Evolutionary conservation across 2,329 filamentous ascomycete species (phyloP), one percentile per base, ranked within the genome.

Genomic region (Calonectria hawksworthii): DNA sequence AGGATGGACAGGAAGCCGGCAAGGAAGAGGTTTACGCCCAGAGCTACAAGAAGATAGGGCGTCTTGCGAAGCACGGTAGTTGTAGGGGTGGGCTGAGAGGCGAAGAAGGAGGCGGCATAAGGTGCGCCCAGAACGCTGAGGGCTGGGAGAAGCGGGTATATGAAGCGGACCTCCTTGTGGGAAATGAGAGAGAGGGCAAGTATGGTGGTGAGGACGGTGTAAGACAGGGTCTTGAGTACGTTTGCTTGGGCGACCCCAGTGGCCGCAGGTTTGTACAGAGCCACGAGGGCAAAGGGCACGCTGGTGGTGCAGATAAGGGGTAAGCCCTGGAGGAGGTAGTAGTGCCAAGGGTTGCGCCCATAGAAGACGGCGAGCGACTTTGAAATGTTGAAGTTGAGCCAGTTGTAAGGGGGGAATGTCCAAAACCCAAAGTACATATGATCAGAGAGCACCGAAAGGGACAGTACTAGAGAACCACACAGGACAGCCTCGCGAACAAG

Each of bases 81-180:
- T 41, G 79, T 74, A 38, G 80, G 75, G 69, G 80, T 72, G 23
- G 82, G 73, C 23, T 76, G 70, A 21, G 84, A 81, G 32, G 86
- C 87, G 83, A 96, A 95, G 86, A 95, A 96, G 11, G 87, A 84
- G 3, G 91, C 87, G 21, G 95, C 85, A 3, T 92, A 89, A 0
- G 92, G 90, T 0, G 95, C 95, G 1, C 94, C 92, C 50, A 99
- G 88, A 76, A 98, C 87, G 83, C 97, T 95, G 9, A 99, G 90
- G n/a, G 93, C 90, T 1, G 97, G 96, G 2, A 99, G 90, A 23
- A 99, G 90, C 1, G 97, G 96, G 81, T 98, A 98, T 78, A 99
- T 94, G 87, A 99, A 99, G 81, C 97, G 95, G 80, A 98, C 95
- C 88, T 99, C 97, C 84, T 99, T 99, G 87, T 99, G 97, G 1